phyloP scores from a whole-genome alignment of 2,329 filamentous ascomycete genomes.

The Epichloe sibirici region DNA sequence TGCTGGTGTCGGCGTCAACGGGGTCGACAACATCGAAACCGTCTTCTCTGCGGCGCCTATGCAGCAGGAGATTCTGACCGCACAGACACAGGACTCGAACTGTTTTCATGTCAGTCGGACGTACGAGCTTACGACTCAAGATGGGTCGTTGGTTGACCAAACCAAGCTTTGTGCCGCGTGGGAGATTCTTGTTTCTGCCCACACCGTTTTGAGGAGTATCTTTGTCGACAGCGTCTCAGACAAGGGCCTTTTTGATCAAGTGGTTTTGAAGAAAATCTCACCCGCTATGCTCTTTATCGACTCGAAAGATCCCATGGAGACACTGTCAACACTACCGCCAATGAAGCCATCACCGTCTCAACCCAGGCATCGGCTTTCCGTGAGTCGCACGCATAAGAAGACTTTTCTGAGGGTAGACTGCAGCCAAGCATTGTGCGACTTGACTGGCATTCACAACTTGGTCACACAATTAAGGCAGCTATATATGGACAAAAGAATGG shows the following conservation, averaged over 20 bases:
- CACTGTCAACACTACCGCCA: conserved; percentile 27
- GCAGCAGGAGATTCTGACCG: conserved; percentile 38
- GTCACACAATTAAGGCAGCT: conserved; percentile 33
- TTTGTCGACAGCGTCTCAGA: conserved; percentile 39
- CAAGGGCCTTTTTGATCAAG: conserved; percentile 36
- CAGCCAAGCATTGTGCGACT: conserved; percentile 39
- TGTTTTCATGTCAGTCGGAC: conserved; percentile 32
- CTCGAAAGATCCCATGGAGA: conserved; percentile 25
- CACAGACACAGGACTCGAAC: conserved; percentile 28
- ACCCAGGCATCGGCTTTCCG: conserved; percentile 37
- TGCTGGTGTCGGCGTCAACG: conserved; percentile 26
- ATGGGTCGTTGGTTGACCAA: conserved; percentile 27
- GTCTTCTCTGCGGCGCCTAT: conserved; percentile 34
- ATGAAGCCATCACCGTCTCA: conserved; percentile 24
- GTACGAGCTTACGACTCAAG: conserved; percentile 32
- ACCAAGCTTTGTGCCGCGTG: conserved; percentile 36
- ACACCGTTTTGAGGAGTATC: conserved; percentile 35
- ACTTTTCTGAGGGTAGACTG: conserved; percentile 38
- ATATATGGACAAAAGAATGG: conserved; percentile 27
- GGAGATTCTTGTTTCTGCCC: conserved; percentile 33
- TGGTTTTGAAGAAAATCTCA: conserved; percentile 33
- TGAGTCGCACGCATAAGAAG: conserved; percentile 31
- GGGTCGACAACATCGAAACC: conserved; percentile 33
- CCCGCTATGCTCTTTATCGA: conserved; percentile 43
- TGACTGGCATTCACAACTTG: conserved; percentile 31